Conservation (phyloP, 495 filamentous ascomycete genomes). For the Penicillium pancosmium region DNA sequence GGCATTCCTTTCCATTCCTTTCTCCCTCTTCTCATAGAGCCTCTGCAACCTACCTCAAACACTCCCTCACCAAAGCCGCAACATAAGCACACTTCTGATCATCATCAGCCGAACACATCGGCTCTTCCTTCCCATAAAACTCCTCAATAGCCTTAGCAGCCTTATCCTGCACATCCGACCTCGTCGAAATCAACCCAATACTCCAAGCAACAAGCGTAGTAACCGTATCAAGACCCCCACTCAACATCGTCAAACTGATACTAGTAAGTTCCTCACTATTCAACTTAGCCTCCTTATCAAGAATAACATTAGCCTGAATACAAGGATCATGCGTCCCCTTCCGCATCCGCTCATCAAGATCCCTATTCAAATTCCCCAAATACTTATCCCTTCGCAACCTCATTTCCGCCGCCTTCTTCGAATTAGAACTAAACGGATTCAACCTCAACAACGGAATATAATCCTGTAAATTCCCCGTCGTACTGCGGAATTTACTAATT, state of each 20-base stretch:
- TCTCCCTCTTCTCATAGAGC: too few relatives aligned
- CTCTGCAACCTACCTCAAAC: conserved; percentile 45
- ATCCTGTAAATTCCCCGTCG: conserved; percentile 65
- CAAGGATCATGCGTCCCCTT: conserved; percentile 63
- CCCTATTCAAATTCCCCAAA: conserved; percentile 51
- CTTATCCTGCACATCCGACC: conserved; percentile 62
- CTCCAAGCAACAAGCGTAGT: conserved; percentile 66
- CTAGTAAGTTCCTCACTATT: conserved; percentile 60
- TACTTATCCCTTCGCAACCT: conserved; percentile 63
- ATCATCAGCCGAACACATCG: conserved; percentile 58
- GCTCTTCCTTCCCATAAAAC: conserved; percentile 54
- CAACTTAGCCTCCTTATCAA: conserved; percentile 61
- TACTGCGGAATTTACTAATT: conserved; percentile 60
- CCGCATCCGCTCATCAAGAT: conserved; percentile 58
- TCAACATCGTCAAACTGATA: conserved; percentile 66
- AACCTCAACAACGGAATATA: conserved; percentile 63
- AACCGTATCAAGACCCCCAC: conserved; percentile 65
- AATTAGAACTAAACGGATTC: conserved; percentile 56
- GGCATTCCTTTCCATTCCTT: too few relatives aligned
- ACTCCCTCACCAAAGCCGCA: conserved; percentile 60
- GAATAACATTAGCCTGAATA: conserved; percentile 65
- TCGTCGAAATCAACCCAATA: conserved; percentile 57
- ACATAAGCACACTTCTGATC: conserved; percentile 66
- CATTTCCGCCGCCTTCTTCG: conserved; percentile 57
- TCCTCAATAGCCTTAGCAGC: conserved; percentile 57